phyloP scores from a whole-genome alignment of 2,329 filamentous ascomycete species.

The Aspergillus sp. region DNA sequence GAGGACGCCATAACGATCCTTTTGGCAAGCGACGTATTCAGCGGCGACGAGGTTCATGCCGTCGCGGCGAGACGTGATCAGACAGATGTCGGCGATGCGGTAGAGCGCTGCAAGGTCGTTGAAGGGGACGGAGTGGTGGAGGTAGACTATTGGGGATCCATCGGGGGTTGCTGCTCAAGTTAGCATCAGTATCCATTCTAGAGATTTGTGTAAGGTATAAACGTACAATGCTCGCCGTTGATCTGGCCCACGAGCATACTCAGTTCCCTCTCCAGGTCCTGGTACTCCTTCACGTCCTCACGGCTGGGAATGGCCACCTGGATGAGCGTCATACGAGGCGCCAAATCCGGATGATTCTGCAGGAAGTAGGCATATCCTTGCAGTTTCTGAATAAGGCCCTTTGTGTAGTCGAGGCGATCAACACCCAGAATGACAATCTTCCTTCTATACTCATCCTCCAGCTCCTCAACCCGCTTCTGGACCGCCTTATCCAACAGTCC shows the following conservation, averaged over 20 bases:
- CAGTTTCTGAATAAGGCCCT: constrained; percentile 91
- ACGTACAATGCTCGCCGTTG: constrained; percentile 78
- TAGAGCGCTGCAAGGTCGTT: constrained; percentile 93
- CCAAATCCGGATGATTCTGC: constrained; percentile 88
- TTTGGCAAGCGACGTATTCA: constrained; percentile 92
- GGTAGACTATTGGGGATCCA: constrained; percentile 94
- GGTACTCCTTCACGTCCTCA: constrained; percentile 90
- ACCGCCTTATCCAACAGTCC: constrained; percentile 70
- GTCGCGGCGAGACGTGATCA: constrained; percentile 86
- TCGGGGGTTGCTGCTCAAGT: constrained; percentile 68
- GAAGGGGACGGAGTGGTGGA: constrained; percentile 90
- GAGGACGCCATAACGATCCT: constrained; percentile 82
- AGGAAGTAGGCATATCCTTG: constrained; percentile 91
- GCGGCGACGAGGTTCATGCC: constrained; percentile 98
- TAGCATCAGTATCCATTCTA: neutral
- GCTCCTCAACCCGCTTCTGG: constrained; percentile 72
- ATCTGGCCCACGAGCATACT: constrained; percentile 92
- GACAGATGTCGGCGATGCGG: constrained; percentile 79
- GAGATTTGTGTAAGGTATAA: neutral
- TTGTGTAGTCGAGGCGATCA: constrained; percentile 93
- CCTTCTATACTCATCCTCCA: constrained; percentile 81
- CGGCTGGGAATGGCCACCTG: constrained; percentile 86
- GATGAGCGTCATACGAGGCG: constrained; percentile 87
- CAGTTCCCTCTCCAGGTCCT: constrained; percentile 85
- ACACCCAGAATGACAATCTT: constrained; percentile 92